Base-by-base conservation (phyloP, 202 grass and related monocot species). In the Saccharum hybrid region DNA sequence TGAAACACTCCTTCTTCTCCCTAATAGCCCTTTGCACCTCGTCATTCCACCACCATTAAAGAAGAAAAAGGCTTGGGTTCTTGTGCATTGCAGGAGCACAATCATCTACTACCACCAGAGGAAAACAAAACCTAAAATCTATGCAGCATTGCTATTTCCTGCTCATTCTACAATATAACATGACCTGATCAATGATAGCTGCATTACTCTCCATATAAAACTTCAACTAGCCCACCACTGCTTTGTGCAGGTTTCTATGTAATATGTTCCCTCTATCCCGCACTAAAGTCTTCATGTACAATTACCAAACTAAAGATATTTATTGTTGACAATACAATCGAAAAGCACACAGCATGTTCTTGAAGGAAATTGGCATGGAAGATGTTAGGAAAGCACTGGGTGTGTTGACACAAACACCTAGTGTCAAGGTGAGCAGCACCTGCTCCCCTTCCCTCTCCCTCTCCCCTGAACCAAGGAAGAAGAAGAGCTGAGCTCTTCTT, bases 311-410 rank as follows among this genome's bases (percentile, higher is more conserved):
- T 43, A 78, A 49, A 78, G 6, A 10, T 33, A 79, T 62, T 26
- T 57, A 72, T 10, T 45, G 30, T 30, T 79, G 39, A 56, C n/a
- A 78, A 33, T 16, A 40, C 16, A 59, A 77, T 86, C 9, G 8
- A 60, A 71, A 23, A 76, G 16, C n/a, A 38, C 4, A 76, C 36
- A 82, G 75, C 70, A 81, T 81, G 54, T 52, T 6, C 49, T 78
- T 63, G 4, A 79, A 52, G 74, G 34, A 85, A 83, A 30, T 10
- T 62, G 7, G 43, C 22, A 84, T 84, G 52, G 0, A 60, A 63
- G 64, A 71, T 46, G 49, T 37, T 49, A 31, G 4, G 13, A n/a
- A 26, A 74, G 57, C n/a, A 70, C 16, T 31, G 33, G 71, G 34
- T 12, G 21, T 88, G n/a, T n/a, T n/a, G n/a, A n/a, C n/a, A n/a